Evolutionary conservation across 2,329 filamentous ascomycete species (phyloP).

Genomic region (Didymella lethalis): DNA sequence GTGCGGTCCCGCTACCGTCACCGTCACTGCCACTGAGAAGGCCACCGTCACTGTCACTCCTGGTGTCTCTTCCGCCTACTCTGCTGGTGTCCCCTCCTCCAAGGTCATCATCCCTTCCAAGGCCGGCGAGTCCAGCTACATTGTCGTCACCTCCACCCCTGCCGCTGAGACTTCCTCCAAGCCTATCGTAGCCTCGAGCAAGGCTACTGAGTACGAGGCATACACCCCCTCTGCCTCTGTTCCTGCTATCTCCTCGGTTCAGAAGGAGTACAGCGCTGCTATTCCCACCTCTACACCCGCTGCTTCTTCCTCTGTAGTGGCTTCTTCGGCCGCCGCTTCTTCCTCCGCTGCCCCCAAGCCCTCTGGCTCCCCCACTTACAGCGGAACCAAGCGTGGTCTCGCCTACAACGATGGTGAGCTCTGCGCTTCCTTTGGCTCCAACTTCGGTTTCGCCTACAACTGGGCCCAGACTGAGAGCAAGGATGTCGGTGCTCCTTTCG

Average conservation of each 20-base stretch:
- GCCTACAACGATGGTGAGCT: slow-evolving; percentile 69
- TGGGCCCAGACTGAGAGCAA: slow-evolving; percentile 61
- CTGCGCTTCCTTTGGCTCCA: slow-evolving; percentile 60
- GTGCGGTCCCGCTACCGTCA: slow-evolving; percentile 43
- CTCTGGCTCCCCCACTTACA: slow-evolving; percentile 39
- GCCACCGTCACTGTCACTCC: slow-evolving; percentile 53
- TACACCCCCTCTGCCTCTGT: slow-evolving; percentile 18
- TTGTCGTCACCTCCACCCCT: slow-evolving; percentile 23
- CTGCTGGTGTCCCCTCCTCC: slow-evolving; percentile 23
- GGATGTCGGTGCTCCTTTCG: slow-evolving; percentile 62
- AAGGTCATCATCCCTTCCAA: slow-evolving; percentile 20
- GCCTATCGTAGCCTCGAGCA: slow-evolving; percentile 19
- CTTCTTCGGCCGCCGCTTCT: slow-evolving; percentile 21
- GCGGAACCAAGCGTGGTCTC: slow-evolving; percentile 68
- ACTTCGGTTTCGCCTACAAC: slow-evolving; percentile 72
- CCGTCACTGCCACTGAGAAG: slow-evolving; percentile 52
- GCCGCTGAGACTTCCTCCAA: slow-evolving; percentile 21
- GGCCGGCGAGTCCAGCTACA: slow-evolving; percentile 24
- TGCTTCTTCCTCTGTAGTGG: background rate
- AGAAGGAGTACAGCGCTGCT: slow-evolving; percentile 23
- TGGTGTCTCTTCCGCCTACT: slow-evolving; percentile 26
- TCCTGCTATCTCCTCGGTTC: slow-evolving; percentile 15
- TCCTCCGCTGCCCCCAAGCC: slow-evolving; percentile 28
- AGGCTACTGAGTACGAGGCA: slow-evolving; percentile 26
- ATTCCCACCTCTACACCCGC: slow-evolving; percentile 13